Evolutionary conservation across 1,139 yeast genomes (phyloP).

Genomic region (Yamadazyma kanchanaburiensis): DNA sequence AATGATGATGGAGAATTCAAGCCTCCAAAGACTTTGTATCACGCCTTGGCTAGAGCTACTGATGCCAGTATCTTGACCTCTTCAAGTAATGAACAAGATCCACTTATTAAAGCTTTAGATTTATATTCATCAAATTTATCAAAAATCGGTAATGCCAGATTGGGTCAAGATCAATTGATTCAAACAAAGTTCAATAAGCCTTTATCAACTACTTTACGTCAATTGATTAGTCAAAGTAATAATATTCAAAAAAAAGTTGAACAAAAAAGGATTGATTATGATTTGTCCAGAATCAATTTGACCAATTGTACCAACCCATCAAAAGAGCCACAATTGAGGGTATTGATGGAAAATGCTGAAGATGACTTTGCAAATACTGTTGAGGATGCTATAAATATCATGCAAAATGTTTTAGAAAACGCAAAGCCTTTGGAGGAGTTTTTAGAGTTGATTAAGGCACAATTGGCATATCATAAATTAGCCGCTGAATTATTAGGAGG

Average conservation of each 20-base stretch:
- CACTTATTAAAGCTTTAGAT: constrained; percentile 42
- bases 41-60: constrained; percentile 79
- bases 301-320: constrained; percentile 69
- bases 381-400: constrained; percentile 81
- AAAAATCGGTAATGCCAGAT: constrained; percentile 78
- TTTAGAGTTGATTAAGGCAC: constrained; percentile 72
- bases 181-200: constrained; percentile 68
- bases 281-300: constrained; percentile 66
- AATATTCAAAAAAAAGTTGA: constrained; percentile 75
- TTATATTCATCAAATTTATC: constrained; percentile 43
- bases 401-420: constrained; percentile 78
- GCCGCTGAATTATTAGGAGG: constrained; percentile 68
- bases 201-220: constrained; percentile 60
- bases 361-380: constrained; percentile 90
- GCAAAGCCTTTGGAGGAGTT: constrained; percentile 72
- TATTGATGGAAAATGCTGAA: constrained; percentile 79
- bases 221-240: constrained; percentile 62
- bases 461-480: constrained; percentile 77
- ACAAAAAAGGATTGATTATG: constrained; percentile 75
- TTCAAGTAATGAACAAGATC: constrained; percentile 40
- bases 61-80: constrained; percentile 50
- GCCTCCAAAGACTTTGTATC: constrained; percentile 82
- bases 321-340: constrained; percentile 71
- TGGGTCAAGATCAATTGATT: constrained; percentile 79
- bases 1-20: constrained; percentile 49